These are phyloP conservation scores for Trichoderma polysporum DNA, from an alignment of 2,329 filamentous ascomycete species.

Conservation along the genomic window DNA sequence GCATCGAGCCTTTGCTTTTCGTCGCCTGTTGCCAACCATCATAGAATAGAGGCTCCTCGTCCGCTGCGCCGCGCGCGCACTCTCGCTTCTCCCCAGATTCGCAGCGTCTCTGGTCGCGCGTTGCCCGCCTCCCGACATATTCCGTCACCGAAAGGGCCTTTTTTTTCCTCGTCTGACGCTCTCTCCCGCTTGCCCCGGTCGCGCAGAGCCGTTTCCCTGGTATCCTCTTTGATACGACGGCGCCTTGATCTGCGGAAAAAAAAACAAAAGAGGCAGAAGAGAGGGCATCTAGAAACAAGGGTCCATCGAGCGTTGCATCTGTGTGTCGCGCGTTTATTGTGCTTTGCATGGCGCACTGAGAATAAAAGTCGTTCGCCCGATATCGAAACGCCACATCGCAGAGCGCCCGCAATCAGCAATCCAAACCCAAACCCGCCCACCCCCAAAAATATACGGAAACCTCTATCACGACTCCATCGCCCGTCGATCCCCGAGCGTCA, in stretches of 20 bases:
- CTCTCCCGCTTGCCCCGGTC: conserved; percentile 13
- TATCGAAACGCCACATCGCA: conserved; percentile 19
- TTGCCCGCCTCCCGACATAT: conserved; percentile 11
- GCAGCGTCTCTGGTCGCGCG: conserved; percentile 8
- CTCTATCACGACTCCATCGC: neutral
- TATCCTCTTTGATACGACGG: neutral
- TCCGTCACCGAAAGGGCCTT: neutral
- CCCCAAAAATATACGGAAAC: neutral
- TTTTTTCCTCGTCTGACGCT: neutral
- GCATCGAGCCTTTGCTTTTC: conserved; percentile 28
- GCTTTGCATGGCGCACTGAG: conserved; percentile 38
- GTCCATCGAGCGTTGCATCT: neutral
- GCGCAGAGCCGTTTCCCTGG: conserved; percentile 8
- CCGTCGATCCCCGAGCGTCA: neutral
- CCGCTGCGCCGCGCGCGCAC: conserved; percentile 5
- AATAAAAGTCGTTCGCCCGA: conserved; percentile 6
- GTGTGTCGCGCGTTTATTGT: conserved; percentile 11
- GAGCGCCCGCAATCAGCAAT: conserved; percentile 22
- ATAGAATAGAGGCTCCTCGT: neutral
- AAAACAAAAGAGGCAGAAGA: neutral
- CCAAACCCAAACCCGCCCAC: conserved; percentile 6
- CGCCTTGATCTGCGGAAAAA: neutral
- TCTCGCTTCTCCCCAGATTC: neutral
- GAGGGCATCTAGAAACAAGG: neutral
- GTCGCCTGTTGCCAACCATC: conserved; percentile 23